Conservation (phyloP, 306 rosid species). For the Lablab purpureus region DNA sequence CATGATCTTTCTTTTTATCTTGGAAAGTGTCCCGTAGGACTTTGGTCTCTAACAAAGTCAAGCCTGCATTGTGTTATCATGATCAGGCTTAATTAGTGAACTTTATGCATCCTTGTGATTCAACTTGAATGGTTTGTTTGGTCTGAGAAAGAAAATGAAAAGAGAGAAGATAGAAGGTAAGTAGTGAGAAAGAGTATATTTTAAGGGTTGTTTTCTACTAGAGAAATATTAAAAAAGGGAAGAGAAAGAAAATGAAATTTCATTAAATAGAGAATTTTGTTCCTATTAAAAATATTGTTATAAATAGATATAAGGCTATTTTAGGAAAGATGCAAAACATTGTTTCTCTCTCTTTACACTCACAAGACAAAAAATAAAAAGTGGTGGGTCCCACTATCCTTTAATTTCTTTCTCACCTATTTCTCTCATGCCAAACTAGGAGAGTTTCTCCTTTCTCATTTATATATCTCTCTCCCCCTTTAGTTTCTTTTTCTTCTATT, state of each 20-base stretch:
- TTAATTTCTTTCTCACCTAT: background rate
- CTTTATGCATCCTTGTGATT: conserved; percentile 17
- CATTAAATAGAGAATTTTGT: background rate
- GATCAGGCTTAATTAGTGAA: background rate
- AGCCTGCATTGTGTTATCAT: conserved; percentile 16
- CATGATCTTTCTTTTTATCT: background rate
- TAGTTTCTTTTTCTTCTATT: background rate
- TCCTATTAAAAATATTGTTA: background rate
- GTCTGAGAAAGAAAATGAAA: background rate
- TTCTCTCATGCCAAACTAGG: background rate
- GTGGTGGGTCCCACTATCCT: background rate
- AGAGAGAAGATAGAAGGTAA: background rate
- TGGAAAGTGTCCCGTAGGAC: conserved; percentile 16
- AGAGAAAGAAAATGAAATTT: background rate
- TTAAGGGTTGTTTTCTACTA: background rate
- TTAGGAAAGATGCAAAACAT: background rate
- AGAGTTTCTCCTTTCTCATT: background rate
- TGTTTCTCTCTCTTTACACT: background rate
- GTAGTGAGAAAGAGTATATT: background rate
- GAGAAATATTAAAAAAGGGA: background rate
- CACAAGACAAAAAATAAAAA: background rate
- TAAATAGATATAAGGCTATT: background rate
- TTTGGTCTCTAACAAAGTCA: conserved; percentile 28
- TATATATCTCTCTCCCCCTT: background rate
- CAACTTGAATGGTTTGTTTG: conserved; percentile 1